Base-by-base conservation (phyloP, 805 yeast species). In the fission yeast (Schizosaccharomyces pombe) region DNA sequence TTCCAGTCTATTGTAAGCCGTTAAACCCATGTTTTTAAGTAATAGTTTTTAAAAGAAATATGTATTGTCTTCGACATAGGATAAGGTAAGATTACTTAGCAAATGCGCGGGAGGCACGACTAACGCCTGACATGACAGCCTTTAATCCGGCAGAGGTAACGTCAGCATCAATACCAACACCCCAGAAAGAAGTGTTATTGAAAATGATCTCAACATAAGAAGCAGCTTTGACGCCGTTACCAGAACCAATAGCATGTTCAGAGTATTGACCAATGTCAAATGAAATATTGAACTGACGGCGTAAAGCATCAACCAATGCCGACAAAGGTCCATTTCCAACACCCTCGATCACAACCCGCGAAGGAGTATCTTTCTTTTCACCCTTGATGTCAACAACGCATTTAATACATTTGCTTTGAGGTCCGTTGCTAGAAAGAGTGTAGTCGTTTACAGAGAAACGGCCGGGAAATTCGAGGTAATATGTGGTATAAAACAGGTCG, bases 131-230 rank as follows among this genome's bases (percentile, higher is more conserved):
- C 14, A 70, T 60, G n/a, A 69, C 64, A n/a, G 73, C 70, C 52
- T 67, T 63, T 60, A 84, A 75, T 4, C 94, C 79, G 52, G 95
- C 91, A 63, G 80, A 81, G 28, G 94, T 80, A 55, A 84, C 91
- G 68, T 87, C 94, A 67, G 80, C 89, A 64, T 85, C 80, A 58
- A 85, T 78, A 63, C 95, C 96, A 57, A 87, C 87, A 68, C 96
- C 96, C 95, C 95, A 87, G 52, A 67, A 60, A 55, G 62, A 53
- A 62, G 69, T 62, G 58, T 71, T 71, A 52, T 69, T 66, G 4
- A 3, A 26, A 4, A 14, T 26, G 39, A 49, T 14, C 61, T 76
- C 81, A 57, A 87, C 78, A 61, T 79, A 83, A n/a, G 89, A 75
- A 12, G 82, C 91, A 54, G 94, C 94, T 65, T 75, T 74, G 54